Base-by-base conservation (phyloP, 805 yeast genomes). In the Saccharomycopsis sp. region DNA sequence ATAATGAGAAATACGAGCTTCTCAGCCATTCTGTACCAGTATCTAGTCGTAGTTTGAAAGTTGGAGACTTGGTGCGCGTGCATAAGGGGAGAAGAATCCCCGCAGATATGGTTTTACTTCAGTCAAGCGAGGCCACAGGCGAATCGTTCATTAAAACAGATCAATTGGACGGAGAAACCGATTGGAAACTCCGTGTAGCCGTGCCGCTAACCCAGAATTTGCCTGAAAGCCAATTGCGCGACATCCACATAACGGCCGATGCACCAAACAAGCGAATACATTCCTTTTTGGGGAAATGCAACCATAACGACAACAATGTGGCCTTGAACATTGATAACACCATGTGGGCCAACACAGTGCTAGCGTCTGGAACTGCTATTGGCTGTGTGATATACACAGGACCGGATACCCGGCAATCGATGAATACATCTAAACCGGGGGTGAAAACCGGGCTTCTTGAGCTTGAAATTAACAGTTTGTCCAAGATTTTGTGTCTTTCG, bases 141-240 rank as follows among this genome's bases (percentile, higher is more conserved):
- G 99, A 94, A 68, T 80, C 92, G 1, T 94, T 96, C 67, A 89
- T 94, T 63, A 88, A 96, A 66, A 94, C 99, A 0, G 99, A 94
- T 74, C 99, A 94, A 73, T 76, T 94, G 55, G 99, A 94, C 71
- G 99, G 99, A 68, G 99, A 94, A 71, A 94, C 99, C 3, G 99
- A 94, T 73, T 94, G 99, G 99, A 94, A 94, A 70, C 76, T 94
- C 57, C 77, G 99, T 66, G 73, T 89, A 44, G 94, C 97, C 0
- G 79, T 85, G 53, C 78, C 84, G 12, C 67, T 84, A 29, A 89
- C 97, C 0, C 98, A 93, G 68, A 70, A 70, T 41, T 64, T 82
- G 50, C 71, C 81, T 12, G 72, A 79, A n/a, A 74, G 75, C 54
- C 82, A 80, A 53, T 68, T 87, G 55, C 75, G 76, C 35, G 78